Evolutionary conservation across 2,329 filamentous ascomycete genomes (phyloP), one percentile per base, ranked within the genome.

Genomic region (Diaporthe eres): DNA sequence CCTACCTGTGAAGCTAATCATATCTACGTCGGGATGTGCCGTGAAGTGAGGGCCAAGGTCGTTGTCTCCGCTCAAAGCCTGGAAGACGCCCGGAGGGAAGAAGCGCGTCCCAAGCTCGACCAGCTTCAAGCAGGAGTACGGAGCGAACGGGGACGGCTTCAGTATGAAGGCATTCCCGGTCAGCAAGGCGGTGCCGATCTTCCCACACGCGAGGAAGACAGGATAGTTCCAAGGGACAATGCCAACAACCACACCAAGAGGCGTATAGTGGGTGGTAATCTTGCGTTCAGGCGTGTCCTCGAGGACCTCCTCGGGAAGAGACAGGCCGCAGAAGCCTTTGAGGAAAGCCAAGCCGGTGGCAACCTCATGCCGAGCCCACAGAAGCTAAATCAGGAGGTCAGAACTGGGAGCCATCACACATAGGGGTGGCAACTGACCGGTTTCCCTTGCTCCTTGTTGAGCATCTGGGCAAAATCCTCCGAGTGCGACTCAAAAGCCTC

Each of bases 1-100:
- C 9, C 88, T 91, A 7, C 91, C 91, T 0, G 91, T 93, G 83
- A 93, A 93, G 77, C 86, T 87, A 80, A 93, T 89, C 85, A 92
- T 93, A 72, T 88, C 86, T 73, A 92, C 87, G 42, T 86, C 88
- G 0, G 90, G 89, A 79, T 93, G 91, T n/a, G 80, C 82, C 0
- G 90, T 91, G 70, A 93, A 81, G 86, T 86, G 87, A 1, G 88
- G 90, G 5, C 91, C 91, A 8, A 93, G 87, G 58, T 86, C 84
- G 77, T 92, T 90, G 70, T 90, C 90, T 9, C 91, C 92, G 72
- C 89, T 89, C 2, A 93, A 82, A 0, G 85, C 88, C 79, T 92
- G 91, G 1, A 93, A 80, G 28, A 93, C 90, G 55, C 91, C 92
- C 0, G 89, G 87, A 2, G 90, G 90, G 82, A 92, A 90, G 82